Base-by-base conservation (phyloP, 192 early-diverging fungal genomes). In the Coemansia sp. region DNA sequence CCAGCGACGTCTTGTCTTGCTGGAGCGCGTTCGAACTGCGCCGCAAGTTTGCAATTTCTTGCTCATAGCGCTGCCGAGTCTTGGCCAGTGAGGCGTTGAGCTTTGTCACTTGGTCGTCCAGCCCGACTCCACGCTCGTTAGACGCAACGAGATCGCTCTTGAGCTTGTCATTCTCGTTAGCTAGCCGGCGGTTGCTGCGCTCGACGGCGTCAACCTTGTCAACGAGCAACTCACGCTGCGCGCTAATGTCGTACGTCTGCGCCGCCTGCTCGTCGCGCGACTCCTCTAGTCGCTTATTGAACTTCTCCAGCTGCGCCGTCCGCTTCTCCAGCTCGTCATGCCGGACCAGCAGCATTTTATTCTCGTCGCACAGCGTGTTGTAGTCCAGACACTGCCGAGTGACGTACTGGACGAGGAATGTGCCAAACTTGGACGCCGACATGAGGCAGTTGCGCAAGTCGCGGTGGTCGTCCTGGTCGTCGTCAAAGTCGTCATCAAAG, bases 31-130 rank as follows among this genome's bases (percentile, higher is more conserved):
- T 77, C 22, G 69, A 49, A 40, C 81, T 85, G 31, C 85, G 88
- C 11, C 90, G 87, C 72, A 87, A 67, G 20, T 70, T 61, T 1
- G 71, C 27, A 60, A 89, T 84, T 14, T 91, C 90, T 49, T 91
- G 86, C 58, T 92, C 91, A 38, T 86, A 87, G 19, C 87, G 82
- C 32, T 67, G 60, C 39, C 89, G 90, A 11, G 79, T 65, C 19
- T 77, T 71, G 39, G 77, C 75, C 1, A 90, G 60, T n/a, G 76
- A 47, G 25, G 37, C 58, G 37, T 58, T 65, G n/a, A 65, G 45
- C 38, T 64, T 68, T 14, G 39, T 14, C 6, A 78, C 42, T 63
- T 83, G 66, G 11, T 71, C 77, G n/a, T 87, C 87, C 37, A 90
- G 78, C n/a, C 80, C 71, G 27, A 89, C 87, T 22, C 85, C 68